Conservation (phyloP, 306 rosid genomes). For the Medicago arabica region DNA sequence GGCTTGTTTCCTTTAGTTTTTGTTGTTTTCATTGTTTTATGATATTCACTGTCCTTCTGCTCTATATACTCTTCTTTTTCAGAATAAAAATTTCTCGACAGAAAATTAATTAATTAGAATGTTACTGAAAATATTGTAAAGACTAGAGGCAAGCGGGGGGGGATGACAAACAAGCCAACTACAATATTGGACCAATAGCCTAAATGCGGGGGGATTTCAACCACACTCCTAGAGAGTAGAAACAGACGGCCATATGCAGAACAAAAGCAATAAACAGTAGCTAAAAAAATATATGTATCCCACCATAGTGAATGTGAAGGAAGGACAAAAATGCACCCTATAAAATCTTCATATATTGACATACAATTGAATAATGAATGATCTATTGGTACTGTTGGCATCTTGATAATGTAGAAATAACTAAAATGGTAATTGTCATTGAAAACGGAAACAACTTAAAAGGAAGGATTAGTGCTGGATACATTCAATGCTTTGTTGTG, state of each 20-base stretch:
- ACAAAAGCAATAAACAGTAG: neutral
- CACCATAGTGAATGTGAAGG: neutral
- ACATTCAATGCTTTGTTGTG: conserved; percentile 95
- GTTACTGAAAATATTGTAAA: too few relatives aligned
- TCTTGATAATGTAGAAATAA: conserved; percentile 34
- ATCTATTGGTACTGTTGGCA: conserved; percentile 10
- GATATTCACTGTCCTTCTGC: neutral
- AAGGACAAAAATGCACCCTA: neutral
- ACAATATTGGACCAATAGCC: neutral
- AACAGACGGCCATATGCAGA: neutral
- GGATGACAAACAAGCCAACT: neutral
- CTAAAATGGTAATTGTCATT: conserved; percentile 15
- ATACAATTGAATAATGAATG: conserved; percentile 19
- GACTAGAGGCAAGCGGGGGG: too few relatives aligned
- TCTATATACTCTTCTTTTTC: neutral
- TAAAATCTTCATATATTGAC: neutral
- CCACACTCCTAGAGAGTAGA: neutral
- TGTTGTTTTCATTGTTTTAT: neutral
- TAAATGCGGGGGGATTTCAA: too few relatives aligned
- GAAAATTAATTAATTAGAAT: neutral
- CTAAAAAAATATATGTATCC: neutral
- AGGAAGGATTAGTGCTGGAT: conserved; percentile 52
- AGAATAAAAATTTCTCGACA: neutral
- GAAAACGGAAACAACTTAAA: conserved; percentile 12
- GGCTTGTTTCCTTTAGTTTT: neutral